Evolutionary conservation across 2,329 filamentous ascomycete genomes (phyloP).

Genomic region (Xylariaceae sp.): DNA sequence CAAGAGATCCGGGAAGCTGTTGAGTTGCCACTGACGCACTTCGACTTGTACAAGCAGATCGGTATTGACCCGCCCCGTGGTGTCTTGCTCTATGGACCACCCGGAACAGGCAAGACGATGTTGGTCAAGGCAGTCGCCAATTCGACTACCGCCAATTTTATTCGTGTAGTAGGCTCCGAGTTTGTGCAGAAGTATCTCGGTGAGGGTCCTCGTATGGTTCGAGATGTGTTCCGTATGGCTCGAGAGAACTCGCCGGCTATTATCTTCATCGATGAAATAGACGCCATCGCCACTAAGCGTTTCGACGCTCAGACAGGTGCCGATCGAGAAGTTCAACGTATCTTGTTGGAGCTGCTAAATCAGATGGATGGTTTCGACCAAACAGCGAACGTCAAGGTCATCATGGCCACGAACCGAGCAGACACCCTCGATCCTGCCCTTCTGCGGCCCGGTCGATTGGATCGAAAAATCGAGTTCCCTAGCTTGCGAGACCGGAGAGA

Average conservation of each 20-base stretch:
- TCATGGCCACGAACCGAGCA: slow-evolving; percentile 98
- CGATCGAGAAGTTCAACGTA: slow-evolving; percentile 97
- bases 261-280: slow-evolving; percentile 99
- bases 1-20: slow-evolving; percentile 98
- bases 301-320: slow-evolving; percentile 98
- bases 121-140: slow-evolving; percentile 97
- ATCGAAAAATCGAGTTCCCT: slow-evolving; percentile 99
- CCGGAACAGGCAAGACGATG: slow-evolving; percentile 86
- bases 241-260: slow-evolving; percentile 97
- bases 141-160: slow-evolving; percentile 96
- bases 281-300: slow-evolving; percentile 97
- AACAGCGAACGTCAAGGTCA: slow-evolving; percentile 98
- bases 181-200: slow-evolving; percentile 99
- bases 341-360: slow-evolving; percentile 93
- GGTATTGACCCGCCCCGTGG: slow-evolving; percentile 97
- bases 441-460: slow-evolving; percentile 88
- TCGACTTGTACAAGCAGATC: slow-evolving; percentile 98
- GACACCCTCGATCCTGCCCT: slow-evolving; percentile 95
- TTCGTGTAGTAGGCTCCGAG: slow-evolving; percentile 95
- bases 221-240: slow-evolving; percentile 98
- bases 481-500: slow-evolving; percentile 88
- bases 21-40: slow-evolving; percentile 93
- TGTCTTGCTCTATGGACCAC: slow-evolving; percentile 92
- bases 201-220: slow-evolving; percentile 97
- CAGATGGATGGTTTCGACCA: slow-evolving; percentile 99